These are phyloP conservation scores for Thyridium curvatum DNA, from an alignment of 2,329 filamentous ascomycete species.

Conservation along the genomic window DNA sequence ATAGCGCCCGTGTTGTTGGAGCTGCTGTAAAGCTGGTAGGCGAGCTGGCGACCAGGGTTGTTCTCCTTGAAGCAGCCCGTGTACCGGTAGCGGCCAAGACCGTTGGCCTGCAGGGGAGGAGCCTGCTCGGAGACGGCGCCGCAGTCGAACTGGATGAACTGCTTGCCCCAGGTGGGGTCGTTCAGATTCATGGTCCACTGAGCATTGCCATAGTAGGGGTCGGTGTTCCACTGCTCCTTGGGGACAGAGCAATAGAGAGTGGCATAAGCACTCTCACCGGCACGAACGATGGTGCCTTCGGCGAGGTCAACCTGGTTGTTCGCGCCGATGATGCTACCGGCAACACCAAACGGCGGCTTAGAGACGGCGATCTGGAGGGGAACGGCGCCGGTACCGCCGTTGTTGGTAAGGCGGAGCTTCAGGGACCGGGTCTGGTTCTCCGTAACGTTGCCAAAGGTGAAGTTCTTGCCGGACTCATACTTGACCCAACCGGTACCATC, in stretches of 20 bases:
- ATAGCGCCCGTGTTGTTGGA: constrained; percentile 32
- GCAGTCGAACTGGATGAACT: constrained; percentile 44
- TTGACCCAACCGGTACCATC: constrained; percentile 45
- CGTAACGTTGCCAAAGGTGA: constrained; percentile 49
- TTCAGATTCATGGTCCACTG: constrained; percentile 53
- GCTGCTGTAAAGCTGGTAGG: constrained; percentile 32
- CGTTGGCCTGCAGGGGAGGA: constrained; percentile 35
- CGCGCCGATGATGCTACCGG: constrained; percentile 43
- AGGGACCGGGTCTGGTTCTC: constrained; percentile 41
- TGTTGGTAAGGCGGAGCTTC: constrained; percentile 48
- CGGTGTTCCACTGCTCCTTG: constrained; percentile 49
- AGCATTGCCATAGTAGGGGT: constrained; percentile 40
- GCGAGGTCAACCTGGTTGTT: constrained; percentile 51
- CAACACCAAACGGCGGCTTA: constrained; percentile 51
- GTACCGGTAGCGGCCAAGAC: constrained; percentile 43
- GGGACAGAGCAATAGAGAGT: constrained; percentile 48
- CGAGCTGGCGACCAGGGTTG: constrained; percentile 46
- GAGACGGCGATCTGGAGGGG: constrained; percentile 51
- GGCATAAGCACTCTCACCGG: constrained; percentile 44
- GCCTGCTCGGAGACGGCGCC: constrained; percentile 46
- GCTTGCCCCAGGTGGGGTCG: constrained; percentile 45
- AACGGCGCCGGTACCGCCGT: constrained; percentile 39
- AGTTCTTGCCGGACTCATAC: constrained; percentile 34
- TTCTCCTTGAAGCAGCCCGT: constrained; percentile 50
- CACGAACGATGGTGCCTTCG: constrained; percentile 44